A percentile compares a stretch with the other conserved stretches of the same genome.
Evolutionary conservation across 1,284 basidiomycete species (phyloP).

Genomic region (Ustilago curta): DNA sequence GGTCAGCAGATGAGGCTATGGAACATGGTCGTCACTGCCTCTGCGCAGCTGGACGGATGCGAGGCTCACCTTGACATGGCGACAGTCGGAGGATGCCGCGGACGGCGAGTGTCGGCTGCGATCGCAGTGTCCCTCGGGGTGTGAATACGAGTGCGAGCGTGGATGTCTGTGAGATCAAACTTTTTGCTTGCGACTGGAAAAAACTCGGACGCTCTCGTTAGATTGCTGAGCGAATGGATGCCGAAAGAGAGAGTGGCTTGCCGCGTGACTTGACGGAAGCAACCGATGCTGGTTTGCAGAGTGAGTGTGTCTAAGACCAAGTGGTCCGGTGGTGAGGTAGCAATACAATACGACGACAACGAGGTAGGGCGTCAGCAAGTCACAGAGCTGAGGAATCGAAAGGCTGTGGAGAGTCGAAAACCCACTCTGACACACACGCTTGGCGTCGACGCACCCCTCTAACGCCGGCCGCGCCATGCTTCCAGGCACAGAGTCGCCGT

Average conservation of each 20-base stretch:
- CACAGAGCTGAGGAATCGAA: too few relatives aligned
- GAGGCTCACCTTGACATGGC: conserved; percentile 20
- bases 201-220: not conserved
- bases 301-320: not conserved
- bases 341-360: not conserved
- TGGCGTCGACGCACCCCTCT: not conserved
- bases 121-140: not conserved
- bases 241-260: not conserved
- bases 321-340: not conserved
- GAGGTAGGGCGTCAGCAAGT: conserved; percentile 1
- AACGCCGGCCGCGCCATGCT: not conserved
- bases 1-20: conserved; percentile 1
- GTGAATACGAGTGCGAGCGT: not conserved
- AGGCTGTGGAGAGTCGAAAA: not conserved
- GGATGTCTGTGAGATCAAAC: not conserved
- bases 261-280: not conserved
- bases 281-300: not conserved
- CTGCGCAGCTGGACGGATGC: not conserved
- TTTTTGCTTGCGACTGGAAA: too few relatives aligned
- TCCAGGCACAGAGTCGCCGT: not conserved
- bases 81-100: not conserved
- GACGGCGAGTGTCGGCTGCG: not conserved
- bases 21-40: not conserved
- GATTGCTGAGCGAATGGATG: conserved; percentile 2
- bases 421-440: not conserved